Percentiles rank a stretch among this genome's conserved stretches.
phyloP scores from a whole-genome alignment of 2,329 filamentous ascomycete species.

The Cladosporium sp. region DNA sequence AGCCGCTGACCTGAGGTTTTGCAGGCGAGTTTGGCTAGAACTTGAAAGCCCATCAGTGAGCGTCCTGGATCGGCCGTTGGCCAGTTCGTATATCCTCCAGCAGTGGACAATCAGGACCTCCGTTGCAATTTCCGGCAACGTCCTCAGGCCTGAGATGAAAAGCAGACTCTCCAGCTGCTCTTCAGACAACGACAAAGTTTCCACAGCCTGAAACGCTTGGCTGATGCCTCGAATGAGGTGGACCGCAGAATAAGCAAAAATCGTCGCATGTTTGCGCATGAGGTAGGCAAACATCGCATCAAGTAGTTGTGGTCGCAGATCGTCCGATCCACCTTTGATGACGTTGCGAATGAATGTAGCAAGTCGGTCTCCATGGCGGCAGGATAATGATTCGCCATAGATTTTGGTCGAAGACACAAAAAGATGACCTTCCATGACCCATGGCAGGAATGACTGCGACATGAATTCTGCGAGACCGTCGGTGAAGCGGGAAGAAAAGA shows the following conservation, averaged over 20 bases:
- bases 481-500: conserved; percentile 18
- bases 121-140: conserved; percentile 38
- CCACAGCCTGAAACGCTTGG: conserved; percentile 24
- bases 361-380: conserved; percentile 37
- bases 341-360: conserved; percentile 31
- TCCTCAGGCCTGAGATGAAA: conserved; percentile 32
- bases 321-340: conserved; percentile 18
- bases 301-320: conserved; percentile 20
- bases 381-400: conserved; percentile 26
- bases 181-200: conserved; percentile 16
- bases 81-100: conserved; percentile 20
- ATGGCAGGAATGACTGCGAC: conserved; percentile 38
- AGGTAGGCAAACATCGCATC: conserved; percentile 26
- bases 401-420: conserved; percentile 36
- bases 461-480: conserved; percentile 33
- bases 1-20: not conserved
- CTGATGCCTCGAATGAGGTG: conserved; percentile 40
- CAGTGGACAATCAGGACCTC: conserved; percentile 32
- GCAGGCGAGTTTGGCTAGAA: not conserved
- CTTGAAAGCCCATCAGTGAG: not conserved
- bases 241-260: conserved; percentile 37
- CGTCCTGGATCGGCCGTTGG: not conserved
- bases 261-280: conserved; percentile 24
- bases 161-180: conserved; percentile 31
- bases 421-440: conserved; percentile 40